Conservation (phyloP, 139 green algal genomes). For the Desmodesmus armatus region DNA sequence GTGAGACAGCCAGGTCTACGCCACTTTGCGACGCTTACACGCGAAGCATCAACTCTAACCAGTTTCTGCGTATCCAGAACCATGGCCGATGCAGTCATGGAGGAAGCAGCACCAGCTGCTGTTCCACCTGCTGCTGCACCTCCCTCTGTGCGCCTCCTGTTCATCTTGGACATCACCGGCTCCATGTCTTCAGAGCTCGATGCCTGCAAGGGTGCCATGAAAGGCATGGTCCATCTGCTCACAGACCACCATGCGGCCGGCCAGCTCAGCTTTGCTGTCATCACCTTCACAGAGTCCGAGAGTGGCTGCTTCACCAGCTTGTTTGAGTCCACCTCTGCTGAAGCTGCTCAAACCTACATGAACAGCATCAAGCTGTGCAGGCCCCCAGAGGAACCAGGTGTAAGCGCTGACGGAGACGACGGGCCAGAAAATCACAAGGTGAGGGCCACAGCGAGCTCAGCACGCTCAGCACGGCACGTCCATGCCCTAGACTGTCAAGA, state of each 20-base stretch:
- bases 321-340: not conserved
- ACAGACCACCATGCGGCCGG: not conserved
- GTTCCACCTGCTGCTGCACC: too few relatives aligned
- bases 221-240: not conserved
- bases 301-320: not conserved
- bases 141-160: slow-evolving; percentile 31
- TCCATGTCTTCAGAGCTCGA: slow-evolving; percentile 1
- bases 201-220: not conserved
- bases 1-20: too few relatives aligned
- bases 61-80: too few relatives aligned
- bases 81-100: too few relatives aligned
- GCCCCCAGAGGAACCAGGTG: not conserved
- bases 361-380: slow-evolving; percentile 11
- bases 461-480: not conserved
- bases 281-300: slow-evolving; percentile 22
- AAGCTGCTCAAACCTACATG: slow-evolving; percentile 4
- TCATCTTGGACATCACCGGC: slow-evolving; percentile 32
- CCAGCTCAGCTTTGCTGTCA: not conserved
- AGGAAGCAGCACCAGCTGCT: too few relatives aligned
- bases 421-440: slow-evolving; percentile 27
- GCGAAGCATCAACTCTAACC: too few relatives aligned
- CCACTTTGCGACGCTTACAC: too few relatives aligned
- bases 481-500: not conserved
- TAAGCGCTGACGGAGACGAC: not conserved
- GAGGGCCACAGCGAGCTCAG: not conserved